Conservation (phyloP, 192 early-diverging fungal genomes). For the Coemansia sp. region DNA sequence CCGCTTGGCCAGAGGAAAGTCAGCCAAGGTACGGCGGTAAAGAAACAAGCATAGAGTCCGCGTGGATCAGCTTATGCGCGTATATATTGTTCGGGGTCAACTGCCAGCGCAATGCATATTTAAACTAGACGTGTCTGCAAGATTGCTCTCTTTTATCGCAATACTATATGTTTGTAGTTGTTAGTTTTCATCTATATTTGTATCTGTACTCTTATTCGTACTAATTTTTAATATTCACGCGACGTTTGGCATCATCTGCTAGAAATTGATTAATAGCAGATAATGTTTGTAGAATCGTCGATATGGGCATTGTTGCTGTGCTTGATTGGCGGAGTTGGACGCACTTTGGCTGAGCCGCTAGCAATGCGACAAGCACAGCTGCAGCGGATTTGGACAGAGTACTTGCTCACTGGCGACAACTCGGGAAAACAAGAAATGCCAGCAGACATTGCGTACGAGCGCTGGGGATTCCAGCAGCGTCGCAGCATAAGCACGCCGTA, state of each 20-base stretch:
- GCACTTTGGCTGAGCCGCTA: conserved; percentile 6
- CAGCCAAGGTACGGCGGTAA: not conserved
- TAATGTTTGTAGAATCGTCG: not conserved
- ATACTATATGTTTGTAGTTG: not conserved
- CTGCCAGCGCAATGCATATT: conserved; percentile 1
- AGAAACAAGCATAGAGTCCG: not conserved
- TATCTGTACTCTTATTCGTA: not conserved
- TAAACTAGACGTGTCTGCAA: not conserved
- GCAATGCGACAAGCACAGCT: conserved; percentile 33
- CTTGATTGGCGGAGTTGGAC: not conserved
- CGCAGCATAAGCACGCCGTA: conserved; percentile 13
- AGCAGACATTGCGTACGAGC: not conserved
- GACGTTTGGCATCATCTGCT: not conserved
- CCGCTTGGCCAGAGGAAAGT: conserved; percentile 2
- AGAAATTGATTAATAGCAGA: not conserved
- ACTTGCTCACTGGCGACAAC: conserved; percentile 4
- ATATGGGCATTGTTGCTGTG: conserved; percentile 5
- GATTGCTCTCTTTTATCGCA: not conserved
- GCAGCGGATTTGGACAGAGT: conserved; percentile 32
- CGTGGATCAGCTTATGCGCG: not conserved
- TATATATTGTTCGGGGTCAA: conserved; percentile 2
- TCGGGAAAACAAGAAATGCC: not conserved
- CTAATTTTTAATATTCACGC: not conserved
- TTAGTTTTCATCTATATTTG: not conserved
- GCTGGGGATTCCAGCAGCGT: not conserved